phyloP scores from a whole-genome alignment of 2,329 filamentous ascomycete genomes.

The Cytospora leucostoma region DNA sequence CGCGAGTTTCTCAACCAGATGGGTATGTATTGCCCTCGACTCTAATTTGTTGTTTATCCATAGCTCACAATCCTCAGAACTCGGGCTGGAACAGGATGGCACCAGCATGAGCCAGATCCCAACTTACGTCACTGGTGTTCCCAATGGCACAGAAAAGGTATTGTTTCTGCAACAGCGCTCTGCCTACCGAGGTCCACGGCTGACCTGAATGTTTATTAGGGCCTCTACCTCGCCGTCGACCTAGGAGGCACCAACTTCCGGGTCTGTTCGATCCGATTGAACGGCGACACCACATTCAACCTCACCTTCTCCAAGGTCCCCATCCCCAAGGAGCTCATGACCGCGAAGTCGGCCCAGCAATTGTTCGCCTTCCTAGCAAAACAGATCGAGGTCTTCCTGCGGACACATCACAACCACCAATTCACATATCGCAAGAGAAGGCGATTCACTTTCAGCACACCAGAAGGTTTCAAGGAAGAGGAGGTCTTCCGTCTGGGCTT shows the following conservation, averaged over 20 bases:
- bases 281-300: constrained; percentile 93
- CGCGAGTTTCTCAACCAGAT: constrained; percentile 86
- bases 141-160: constrained; percentile 97
- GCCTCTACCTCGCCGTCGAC: constrained; percentile 93
- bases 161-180: constrained; percentile 9
- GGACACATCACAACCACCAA: constrained; percentile 83
- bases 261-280: constrained; percentile 91
- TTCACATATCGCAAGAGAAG: constrained; percentile 71
- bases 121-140: constrained; percentile 92
- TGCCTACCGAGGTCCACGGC: neutral
- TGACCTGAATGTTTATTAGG: constrained; percentile 51
- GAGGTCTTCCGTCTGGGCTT: constrained; percentile 94
- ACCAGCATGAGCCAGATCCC: constrained; percentile 93
- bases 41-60: constrained; percentile 11
- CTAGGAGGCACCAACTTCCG: constrained; percentile 98
- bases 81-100: constrained; percentile 77
- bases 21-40: constrained; percentile 48
- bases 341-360: constrained; percentile 79
- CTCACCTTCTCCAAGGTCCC: constrained; percentile 90
- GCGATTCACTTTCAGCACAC: constrained; percentile 60
- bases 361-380: constrained; percentile 91
- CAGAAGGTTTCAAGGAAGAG: constrained; percentile 65
- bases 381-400: constrained; percentile 87
- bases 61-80: constrained; percentile 52
- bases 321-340: constrained; percentile 89